These are phyloP conservation scores for Manihot esculenta DNA, from an alignment of 441 rosid species.

Conservation along the genomic window DNA sequence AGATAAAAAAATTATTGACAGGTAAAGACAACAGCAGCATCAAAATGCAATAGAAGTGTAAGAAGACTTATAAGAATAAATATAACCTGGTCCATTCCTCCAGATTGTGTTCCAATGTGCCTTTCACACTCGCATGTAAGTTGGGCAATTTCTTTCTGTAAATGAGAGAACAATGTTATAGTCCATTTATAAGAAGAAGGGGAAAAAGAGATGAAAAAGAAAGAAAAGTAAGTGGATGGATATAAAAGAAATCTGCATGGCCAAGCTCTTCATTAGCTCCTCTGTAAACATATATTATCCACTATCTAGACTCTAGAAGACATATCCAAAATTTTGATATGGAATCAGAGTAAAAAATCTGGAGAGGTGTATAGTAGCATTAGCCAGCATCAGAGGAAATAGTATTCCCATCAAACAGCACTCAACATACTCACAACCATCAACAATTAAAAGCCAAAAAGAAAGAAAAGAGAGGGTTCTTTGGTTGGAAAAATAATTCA, in stretches of 20 bases:
- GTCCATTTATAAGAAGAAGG: background rate
- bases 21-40: background rate
- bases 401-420: too few species aligned
- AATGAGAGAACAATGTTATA: constrained; percentile 15
- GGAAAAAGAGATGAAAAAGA: background rate
- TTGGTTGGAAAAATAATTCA: too few species aligned
- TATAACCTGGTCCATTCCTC: constrained; percentile 97
- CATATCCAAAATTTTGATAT: background rate
- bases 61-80: background rate
- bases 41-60: background rate
- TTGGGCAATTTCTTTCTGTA: constrained; percentile 93
- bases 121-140: constrained; percentile 88
- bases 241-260: background rate
- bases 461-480: too few species aligned
- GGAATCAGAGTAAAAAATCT: background rate
- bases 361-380: background rate
- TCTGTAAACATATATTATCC: background rate
- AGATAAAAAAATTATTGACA: too few species aligned
- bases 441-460: too few species aligned
- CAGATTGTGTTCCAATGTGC: constrained; percentile 97
- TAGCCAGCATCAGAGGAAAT: background rate
- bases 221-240: background rate
- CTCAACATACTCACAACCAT: too few species aligned
- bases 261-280: background rate
- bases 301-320: background rate